Evolutionary conservation across 768 basidiomycete species (phyloP), one percentile per base, ranked within the genome.

Genomic region (Ramaria sp.): DNA sequence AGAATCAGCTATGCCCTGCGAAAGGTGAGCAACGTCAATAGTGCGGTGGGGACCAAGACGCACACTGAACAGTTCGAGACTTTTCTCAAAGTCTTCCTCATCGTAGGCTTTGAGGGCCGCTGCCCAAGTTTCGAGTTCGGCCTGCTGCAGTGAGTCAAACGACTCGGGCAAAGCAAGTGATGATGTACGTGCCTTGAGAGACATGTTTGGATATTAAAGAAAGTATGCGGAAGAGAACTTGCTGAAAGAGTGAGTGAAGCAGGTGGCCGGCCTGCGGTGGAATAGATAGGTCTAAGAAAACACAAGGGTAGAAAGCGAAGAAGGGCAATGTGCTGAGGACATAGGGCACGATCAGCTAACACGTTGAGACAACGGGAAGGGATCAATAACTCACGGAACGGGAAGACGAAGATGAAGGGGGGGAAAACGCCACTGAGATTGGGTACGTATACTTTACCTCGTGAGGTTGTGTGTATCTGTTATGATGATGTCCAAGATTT

Each of bases 51-150:
- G 15, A 60, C 49, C 27, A 42, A 58, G 50, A 72, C 84, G 58
- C 62, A 87, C 85, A 12, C 80, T 76, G 71, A 97, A 96, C 31
- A 86, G 75, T 52, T 83, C 76, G 47, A 97, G 74, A 33, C 89
- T 74, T 59, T 77, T 78, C 52, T 83, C 81, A 66, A 88, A 93
- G 67, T 94, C 84, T 64, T 88, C 78, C 7, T 81, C 81, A 62
- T 95, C 92, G 71, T 94, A 96, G 4, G 91, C 86, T 64, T 83
- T 79, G 67, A 97, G 81, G 58, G 94, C 94, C 39, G 86, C 76
- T 13, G 83, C 82, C 91, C 92, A 95, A 1, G 78, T 83, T 68
- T 93, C 88, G 43, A 97, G 80, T 76, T 81, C 79, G 13, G 74
- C 73, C 55, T 57, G 37, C 24, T 34, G 31, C 61, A 63, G 20